Base-by-base conservation (phyloP, 768 basidiomycete genomes). In the Mycena alexandri region DNA sequence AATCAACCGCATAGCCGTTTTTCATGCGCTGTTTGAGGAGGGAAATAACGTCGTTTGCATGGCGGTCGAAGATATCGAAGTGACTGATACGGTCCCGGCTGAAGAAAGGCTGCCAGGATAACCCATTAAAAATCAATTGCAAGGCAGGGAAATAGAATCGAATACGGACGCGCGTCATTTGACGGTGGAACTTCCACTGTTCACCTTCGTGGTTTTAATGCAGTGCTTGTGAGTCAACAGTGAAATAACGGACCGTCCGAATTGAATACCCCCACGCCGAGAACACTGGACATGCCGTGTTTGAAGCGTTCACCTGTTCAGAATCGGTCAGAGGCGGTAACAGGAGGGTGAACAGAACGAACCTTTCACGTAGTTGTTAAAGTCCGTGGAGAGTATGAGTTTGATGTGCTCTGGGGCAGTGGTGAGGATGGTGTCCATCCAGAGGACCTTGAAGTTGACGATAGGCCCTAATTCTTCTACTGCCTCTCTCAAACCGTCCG, bases 31-130 rank as follows among this genome's bases (percentile, higher is more conserved):
- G 67, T 34, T 77, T 83, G 47, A 87, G 73, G 22, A 82, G 80
- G 2, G 69, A 55, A n/a, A 91, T 78, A 1, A 85, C 84, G 38
- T 84, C 77, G 2, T 81, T 78, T 0, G 86, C 80, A 61, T 89
- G 88, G 3, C 78, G 77, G 55, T 84, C 85, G 72, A 89, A 88
- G 61, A 81, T 82, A 21, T 87, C 85, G 72, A 87, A 87, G 70
- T 88, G 80, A 64, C 80, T 82, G 57, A 88, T 86, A 12, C 85
- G 77, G 22, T 87, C 85, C 59, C 79, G 82, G 69, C 65, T 81
- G 77, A 90, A 90, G 84, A 0, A 87, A 86, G 56, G 0, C 25
- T 14, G 16, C 29, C 29, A 29, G 22, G 38, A 43, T n/a, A 29
- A 53, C 12, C 14, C 8, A 13, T 9, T 34, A 24, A 38, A 13